A percentile compares a stretch with the other conserved stretches of the same genome.
Evolutionary conservation across 108 stramenopile species (phyloP).

Genomic region (Cylindrotheca fusiformis): DNA sequence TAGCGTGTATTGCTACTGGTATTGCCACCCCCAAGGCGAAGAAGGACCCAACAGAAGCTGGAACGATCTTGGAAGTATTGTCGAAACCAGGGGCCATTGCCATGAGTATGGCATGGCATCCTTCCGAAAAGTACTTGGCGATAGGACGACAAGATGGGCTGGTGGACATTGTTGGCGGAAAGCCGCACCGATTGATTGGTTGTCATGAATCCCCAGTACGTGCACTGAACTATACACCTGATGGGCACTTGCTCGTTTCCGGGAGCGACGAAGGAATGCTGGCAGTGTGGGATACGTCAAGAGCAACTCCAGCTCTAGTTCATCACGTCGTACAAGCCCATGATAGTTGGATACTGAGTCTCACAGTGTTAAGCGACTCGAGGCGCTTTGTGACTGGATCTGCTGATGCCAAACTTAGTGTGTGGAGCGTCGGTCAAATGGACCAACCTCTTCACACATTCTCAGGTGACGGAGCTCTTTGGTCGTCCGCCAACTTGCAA

Average conservation of each 20-base stretch:
- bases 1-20: slow-evolving; percentile 40
- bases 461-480: slow-evolving; percentile 21
- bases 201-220: slow-evolving; percentile 46
- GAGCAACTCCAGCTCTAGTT: slow-evolving; percentile 24
- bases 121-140: slow-evolving; percentile 9
- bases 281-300: slow-evolving; percentile 38
- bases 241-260: slow-evolving; percentile 35
- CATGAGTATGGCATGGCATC: slow-evolving; percentile 26
- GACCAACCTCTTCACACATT: slow-evolving; percentile 41
- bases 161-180: slow-evolving; percentile 24
- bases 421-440: slow-evolving; percentile 37
- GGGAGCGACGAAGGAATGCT: slow-evolving; percentile 43
- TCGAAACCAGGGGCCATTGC: slow-evolving; percentile 24
- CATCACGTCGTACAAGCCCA: slow-evolving; percentile 47
- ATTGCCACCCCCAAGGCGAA: slow-evolving; percentile 27
- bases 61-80: slow-evolving; percentile 27
- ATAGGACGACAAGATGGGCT: slow-evolving; percentile 47
- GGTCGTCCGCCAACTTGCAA: slow-evolving; percentile 15
- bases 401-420: slow-evolving; percentile 35
- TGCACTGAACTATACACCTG: slow-evolving; percentile 32
- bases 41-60: slow-evolving; percentile 27
- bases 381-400: slow-evolving; percentile 40
- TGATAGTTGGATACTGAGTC: slow-evolving; percentile 36
- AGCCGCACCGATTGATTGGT: slow-evolving; percentile 29
- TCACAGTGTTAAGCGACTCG: slow-evolving; percentile 21